Conservation (phyloP, 2,329 filamentous ascomycete species). For the Arachnopeziza araneosa region DNA sequence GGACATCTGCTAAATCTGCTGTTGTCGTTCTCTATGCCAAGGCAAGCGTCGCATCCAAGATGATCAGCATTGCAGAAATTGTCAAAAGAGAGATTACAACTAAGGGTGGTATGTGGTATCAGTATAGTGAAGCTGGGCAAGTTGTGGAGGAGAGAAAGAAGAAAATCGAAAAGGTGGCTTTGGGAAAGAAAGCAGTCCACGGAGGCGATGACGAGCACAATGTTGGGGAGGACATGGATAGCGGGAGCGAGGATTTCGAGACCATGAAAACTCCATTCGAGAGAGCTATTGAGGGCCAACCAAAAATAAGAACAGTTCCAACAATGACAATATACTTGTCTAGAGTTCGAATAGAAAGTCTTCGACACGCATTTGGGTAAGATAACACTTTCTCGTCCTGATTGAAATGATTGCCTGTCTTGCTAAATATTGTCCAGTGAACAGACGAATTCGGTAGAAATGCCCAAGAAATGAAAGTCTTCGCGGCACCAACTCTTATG, state of each 20-base stretch:
- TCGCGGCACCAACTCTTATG: background rate
- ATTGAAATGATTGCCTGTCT: background rate
- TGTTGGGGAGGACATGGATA: slow-evolving; percentile 3
- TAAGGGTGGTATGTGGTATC: slow-evolving; percentile 37
- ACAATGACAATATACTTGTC: slow-evolving; percentile 59
- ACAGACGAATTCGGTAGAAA: slow-evolving; percentile 26
- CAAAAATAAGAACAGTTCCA: slow-evolving; percentile 42
- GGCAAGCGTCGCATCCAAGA: slow-evolving; percentile 47
- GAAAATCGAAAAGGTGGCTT: slow-evolving; percentile 39
- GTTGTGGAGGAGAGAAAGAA: slow-evolving; percentile 25
- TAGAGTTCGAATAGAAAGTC: slow-evolving; percentile 45
- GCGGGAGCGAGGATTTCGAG: slow-evolving; percentile 46
- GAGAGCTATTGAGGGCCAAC: slow-evolving; percentile 43
- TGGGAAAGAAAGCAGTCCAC: slow-evolving; percentile 3
- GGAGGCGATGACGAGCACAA: background rate
- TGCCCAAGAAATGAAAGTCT: background rate
- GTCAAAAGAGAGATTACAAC: slow-evolving; percentile 50
- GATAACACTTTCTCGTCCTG: slow-evolving; percentile 3
- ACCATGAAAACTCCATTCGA: slow-evolving; percentile 51
- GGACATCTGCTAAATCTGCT: slow-evolving; percentile 27
- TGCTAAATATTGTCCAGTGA: slow-evolving; percentile 22
- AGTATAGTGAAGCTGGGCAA: slow-evolving; percentile 32
- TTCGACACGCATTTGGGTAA: slow-evolving; percentile 39
- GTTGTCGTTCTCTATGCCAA: slow-evolving; percentile 37
- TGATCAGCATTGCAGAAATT: slow-evolving; percentile 64